These are phyloP conservation scores for Saccharomycopsis guyanensis DNA, from an alignment of 805 yeast genomes.

Conservation along the genomic window DNA sequence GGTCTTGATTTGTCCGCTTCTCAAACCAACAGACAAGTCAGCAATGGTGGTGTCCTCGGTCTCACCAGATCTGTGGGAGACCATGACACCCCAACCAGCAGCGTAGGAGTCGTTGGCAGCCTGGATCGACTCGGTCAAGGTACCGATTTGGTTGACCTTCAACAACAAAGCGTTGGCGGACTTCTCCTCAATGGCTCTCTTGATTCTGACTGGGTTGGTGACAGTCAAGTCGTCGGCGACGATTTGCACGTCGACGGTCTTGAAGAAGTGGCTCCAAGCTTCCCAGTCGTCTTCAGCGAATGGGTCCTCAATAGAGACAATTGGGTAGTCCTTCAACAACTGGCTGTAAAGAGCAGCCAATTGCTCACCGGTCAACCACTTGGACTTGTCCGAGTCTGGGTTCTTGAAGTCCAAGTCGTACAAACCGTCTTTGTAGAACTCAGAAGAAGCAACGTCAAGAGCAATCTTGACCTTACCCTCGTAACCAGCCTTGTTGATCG, in stretches of 20 bases:
- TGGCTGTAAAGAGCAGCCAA: constrained; percentile 77
- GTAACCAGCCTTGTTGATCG: constrained; percentile 94
- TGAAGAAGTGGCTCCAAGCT: constrained; percentile 87
- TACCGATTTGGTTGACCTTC: constrained; percentile 99
- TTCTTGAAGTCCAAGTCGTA: constrained; percentile 98
- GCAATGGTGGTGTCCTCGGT: constrained; percentile 98
- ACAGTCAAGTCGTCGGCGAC: constrained; percentile 99
- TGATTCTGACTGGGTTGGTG: constrained; percentile 93
- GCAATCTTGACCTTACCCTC: constrained; percentile 88
- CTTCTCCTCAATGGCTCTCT: constrained; percentile 94
- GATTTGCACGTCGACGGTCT: constrained; percentile 72
- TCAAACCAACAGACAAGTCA: constrained; percentile 94
- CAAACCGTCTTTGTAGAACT: constrained; percentile 93
- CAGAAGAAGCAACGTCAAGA: constrained; percentile 94
- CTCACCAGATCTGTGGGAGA: constrained; percentile 99
- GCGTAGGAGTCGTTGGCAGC: constrained; percentile 93
- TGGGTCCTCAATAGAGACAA: constrained; percentile 97
- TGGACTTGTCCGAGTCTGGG: constrained; percentile 83
- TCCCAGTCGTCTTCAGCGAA: constrained; percentile 99
- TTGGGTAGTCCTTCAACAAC: constrained; percentile 87
- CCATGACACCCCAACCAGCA: constrained; percentile 99
- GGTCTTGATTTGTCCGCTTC: constrained; percentile 98
- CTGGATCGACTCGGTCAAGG: constrained; percentile 90
- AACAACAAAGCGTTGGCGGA: constrained; percentile 89
- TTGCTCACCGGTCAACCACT: constrained; percentile 86